A percentile compares a stretch with the other conserved stretches of the same genome.
Conservation (phyloP, 2,329 filamentous ascomycete species). For the Colletotrichum brevisporum region DNA sequence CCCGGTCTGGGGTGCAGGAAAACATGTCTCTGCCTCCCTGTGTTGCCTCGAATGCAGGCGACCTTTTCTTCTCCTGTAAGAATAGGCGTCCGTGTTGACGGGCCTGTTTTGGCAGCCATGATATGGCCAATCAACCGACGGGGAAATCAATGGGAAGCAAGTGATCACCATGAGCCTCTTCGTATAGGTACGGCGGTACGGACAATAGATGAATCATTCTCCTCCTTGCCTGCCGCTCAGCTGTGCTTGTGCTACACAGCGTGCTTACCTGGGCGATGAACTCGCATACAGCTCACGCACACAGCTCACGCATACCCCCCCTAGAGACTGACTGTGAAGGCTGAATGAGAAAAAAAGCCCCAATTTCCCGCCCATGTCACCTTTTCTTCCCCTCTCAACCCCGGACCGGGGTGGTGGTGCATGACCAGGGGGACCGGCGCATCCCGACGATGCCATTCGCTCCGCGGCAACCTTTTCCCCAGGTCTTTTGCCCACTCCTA, state of each 20-base stretch:
- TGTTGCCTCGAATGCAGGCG: too few relatives aligned
- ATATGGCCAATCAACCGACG: background rate
- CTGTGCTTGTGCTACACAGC: background rate
- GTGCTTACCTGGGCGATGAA: background rate
- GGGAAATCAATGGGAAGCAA: background rate
- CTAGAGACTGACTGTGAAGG: conserved; percentile 14
- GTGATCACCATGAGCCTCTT: background rate
- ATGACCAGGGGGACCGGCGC: conserved; percentile 34
- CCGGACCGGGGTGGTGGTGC: conserved; percentile 34
- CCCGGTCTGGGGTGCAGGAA: conserved; percentile 29
- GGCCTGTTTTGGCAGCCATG: background rate
- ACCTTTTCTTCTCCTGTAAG: too few relatives aligned
- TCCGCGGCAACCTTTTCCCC: conserved; percentile 29
- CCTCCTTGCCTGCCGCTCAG: background rate
- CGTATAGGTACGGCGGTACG: background rate
- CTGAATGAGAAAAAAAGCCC: conserved; percentile 28
- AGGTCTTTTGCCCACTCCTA: conserved; percentile 37
- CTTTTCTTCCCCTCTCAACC: conserved; percentile 29
- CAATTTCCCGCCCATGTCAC: conserved; percentile 39
- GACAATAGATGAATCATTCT: background rate
- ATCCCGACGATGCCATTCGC: conserved; percentile 36
- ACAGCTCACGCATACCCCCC: conserved; percentile 5
- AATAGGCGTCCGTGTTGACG: background rate
- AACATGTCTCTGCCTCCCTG: conserved; percentile 27
- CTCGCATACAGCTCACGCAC: conserved; percentile 7